These are phyloP conservation scores for Grammothele lineata DNA, from an alignment of 768 basidiomycete species.

Conservation along the genomic window DNA sequence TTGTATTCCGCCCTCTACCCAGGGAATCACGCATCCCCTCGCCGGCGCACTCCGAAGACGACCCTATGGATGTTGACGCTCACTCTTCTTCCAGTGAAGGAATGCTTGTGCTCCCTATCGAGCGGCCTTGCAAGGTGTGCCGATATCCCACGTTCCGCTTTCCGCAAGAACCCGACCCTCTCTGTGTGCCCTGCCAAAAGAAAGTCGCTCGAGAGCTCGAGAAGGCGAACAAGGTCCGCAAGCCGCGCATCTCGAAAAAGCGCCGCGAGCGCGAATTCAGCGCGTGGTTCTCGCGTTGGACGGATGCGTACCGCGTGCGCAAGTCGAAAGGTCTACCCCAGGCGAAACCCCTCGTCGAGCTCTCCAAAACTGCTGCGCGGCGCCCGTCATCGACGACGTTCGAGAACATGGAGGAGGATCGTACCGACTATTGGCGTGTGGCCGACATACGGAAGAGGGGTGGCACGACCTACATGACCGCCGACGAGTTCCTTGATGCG, in stretches of 20 bases:
- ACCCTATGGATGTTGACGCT: too few relatives aligned
- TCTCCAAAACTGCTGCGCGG: neutral
- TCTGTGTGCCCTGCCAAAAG: too few relatives aligned
- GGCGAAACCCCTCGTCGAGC: neutral
- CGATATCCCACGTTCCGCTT: too few relatives aligned
- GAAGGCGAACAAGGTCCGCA: neutral
- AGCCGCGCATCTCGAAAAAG: neutral
- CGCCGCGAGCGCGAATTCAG: neutral
- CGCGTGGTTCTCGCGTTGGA: neutral
- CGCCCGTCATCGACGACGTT: neutral
- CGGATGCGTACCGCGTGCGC: neutral
- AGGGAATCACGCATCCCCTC: too few relatives aligned
- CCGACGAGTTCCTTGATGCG: constrained; percentile 2
- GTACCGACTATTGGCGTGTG: neutral
- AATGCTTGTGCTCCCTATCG: too few relatives aligned
- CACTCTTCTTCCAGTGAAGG: too few relatives aligned
- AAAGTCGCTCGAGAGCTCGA: neutral
- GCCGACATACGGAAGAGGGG: neutral
- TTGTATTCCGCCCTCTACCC: too few relatives aligned
- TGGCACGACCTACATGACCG: constrained; percentile 4
- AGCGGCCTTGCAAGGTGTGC: too few relatives aligned
- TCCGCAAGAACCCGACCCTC: too few relatives aligned
- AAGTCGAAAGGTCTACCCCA: neutral
- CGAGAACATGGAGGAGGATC: neutral
- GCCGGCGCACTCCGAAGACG: too few relatives aligned